phyloP scores from a whole-genome alignment of 371 early-diverging fungal genomes.

The Mucor racemosus region DNA sequence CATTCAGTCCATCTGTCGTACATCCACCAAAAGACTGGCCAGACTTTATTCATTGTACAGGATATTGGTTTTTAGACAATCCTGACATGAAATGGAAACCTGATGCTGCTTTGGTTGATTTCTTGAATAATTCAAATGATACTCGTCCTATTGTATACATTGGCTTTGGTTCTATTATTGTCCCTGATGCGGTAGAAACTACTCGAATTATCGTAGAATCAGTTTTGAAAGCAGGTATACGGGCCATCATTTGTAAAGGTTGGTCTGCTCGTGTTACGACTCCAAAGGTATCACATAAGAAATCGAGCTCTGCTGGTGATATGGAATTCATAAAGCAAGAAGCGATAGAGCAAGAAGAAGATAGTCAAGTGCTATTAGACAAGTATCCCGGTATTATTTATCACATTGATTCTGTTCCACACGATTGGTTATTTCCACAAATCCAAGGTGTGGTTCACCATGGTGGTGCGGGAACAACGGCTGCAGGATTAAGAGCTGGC shows the following conservation, averaged over 20 bases:
- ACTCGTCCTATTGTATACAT: slow-evolving; percentile 75
- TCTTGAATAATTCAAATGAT: slow-evolving; percentile 53
- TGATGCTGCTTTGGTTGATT: slow-evolving; percentile 52
- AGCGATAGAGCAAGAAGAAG: slow-evolving; percentile 29
- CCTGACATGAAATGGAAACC: slow-evolving; percentile 66
- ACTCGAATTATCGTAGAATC: slow-evolving; percentile 71
- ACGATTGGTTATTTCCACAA: slow-evolving; percentile 85
- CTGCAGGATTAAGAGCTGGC: slow-evolving; percentile 80
- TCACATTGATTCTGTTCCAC: slow-evolving; percentile 70
- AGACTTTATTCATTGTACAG: slow-evolving; percentile 74
- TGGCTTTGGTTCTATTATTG: slow-evolving; percentile 87
- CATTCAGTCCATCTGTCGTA: slow-evolving; percentile 73
- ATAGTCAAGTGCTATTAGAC: slow-evolving; percentile 29
- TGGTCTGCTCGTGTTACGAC: slow-evolving; percentile 66
- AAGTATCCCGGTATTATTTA: slow-evolving; percentile 54
- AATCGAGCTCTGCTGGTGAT: slow-evolving; percentile 17
- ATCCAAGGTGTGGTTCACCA: slow-evolving; percentile 84
- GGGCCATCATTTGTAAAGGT: slow-evolving; percentile 82
- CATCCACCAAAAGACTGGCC: slow-evolving; percentile 80
- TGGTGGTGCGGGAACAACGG: slow-evolving; percentile 88
- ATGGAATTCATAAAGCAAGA: slow-evolving; percentile 21
- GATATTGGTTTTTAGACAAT: slow-evolving; percentile 84
- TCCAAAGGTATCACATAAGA: slow-evolving; percentile 13
- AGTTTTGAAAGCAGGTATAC: slow-evolving; percentile 67
- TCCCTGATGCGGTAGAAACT: slow-evolving; percentile 74